Percentiles rank a stretch among this genome's conserved stretches.
Conservation (phyloP, 805 yeast genomes). For the Saccharomyces eubayanus region DNA sequence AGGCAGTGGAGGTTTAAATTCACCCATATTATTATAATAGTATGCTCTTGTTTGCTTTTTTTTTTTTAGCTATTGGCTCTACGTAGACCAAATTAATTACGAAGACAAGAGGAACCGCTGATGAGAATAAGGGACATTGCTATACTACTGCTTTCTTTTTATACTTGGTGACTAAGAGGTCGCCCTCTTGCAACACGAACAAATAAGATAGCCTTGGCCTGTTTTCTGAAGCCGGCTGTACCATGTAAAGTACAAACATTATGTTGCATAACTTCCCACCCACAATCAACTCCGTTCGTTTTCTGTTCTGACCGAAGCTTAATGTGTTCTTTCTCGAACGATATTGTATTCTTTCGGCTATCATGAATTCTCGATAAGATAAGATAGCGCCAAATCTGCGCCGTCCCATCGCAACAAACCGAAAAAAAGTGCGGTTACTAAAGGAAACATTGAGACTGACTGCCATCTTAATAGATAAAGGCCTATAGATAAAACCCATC, state of each 20-base stretch:
- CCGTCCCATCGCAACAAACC: not conserved
- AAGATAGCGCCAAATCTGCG: not conserved
- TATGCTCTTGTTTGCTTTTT: not conserved
- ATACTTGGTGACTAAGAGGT: not conserved
- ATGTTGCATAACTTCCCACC: not conserved
- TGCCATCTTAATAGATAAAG: not conserved
- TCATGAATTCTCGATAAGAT: not conserved
- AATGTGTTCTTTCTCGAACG: not conserved
- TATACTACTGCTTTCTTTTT: not conserved
- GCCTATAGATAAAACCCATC: not conserved
- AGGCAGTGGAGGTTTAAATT: constrained; percentile 37
- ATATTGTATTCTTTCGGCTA: not conserved
- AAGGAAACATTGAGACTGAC: not conserved
- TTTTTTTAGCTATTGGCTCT: not conserved
- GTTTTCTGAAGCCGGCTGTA: not conserved
- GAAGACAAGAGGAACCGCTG: not conserved
- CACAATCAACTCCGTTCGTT: not conserved
- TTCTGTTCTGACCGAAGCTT: not conserved
- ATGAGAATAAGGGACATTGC: not conserved
- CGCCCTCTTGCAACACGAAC: not conserved
- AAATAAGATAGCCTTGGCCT: not conserved
- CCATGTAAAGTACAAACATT: not conserved
- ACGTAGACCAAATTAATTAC: not conserved
- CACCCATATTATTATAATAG: constrained; percentile 10
- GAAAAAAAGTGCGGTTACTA: not conserved